Conservation (phyloP, 768 basidiomycete genomes). For the Phaffia tasmanica region DNA sequence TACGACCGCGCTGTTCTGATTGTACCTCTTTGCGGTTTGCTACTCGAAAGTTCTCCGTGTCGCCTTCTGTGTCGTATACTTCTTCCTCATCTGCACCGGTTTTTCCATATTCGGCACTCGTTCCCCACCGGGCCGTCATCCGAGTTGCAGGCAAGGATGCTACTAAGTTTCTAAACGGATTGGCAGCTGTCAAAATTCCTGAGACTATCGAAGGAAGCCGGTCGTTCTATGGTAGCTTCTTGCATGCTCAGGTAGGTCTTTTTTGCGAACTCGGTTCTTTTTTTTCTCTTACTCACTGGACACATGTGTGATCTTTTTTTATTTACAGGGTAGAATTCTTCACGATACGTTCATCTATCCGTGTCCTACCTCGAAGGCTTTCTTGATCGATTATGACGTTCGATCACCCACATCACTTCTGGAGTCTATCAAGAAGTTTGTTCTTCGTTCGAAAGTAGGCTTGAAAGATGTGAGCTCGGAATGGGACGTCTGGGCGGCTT, state of each 20-base stretch:
- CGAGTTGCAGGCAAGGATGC: slow-evolving; percentile 72
- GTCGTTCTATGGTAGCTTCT: slow-evolving; percentile 59
- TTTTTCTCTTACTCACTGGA: background rate
- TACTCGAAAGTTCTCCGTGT: background rate
- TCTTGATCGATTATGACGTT: slow-evolving; percentile 23
- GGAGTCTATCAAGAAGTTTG: slow-evolving; percentile 65
- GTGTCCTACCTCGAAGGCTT: slow-evolving; percentile 46
- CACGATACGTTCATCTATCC: slow-evolving; percentile 78
- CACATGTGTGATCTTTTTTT: slow-evolving; percentile 2
- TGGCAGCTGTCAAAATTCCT: slow-evolving; percentile 49
- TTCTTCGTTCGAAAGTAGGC: slow-evolving; percentile 80
- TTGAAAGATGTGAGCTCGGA: slow-evolving; percentile 64
- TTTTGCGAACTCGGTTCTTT: slow-evolving; percentile 12
- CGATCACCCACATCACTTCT: slow-evolving; percentile 46
- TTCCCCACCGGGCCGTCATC: slow-evolving; percentile 57
- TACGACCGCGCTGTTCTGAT: too few relatives aligned
- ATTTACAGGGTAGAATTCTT: slow-evolving; percentile 68
- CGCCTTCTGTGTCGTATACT: background rate
- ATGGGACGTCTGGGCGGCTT: slow-evolving; percentile 71
- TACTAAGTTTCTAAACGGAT: slow-evolving; percentile 67
- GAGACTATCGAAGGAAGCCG: slow-evolving; percentile 34
- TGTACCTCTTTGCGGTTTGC: background rate
- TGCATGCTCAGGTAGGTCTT: slow-evolving; percentile 61
- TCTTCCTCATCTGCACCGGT: background rate
- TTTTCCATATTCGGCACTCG: slow-evolving; percentile 42